A percentile compares a stretch with the other conserved stretches of the same genome.
phyloP scores from a whole-genome alignment of 805 yeast species.

The Barnettozyma pratensis region DNA sequence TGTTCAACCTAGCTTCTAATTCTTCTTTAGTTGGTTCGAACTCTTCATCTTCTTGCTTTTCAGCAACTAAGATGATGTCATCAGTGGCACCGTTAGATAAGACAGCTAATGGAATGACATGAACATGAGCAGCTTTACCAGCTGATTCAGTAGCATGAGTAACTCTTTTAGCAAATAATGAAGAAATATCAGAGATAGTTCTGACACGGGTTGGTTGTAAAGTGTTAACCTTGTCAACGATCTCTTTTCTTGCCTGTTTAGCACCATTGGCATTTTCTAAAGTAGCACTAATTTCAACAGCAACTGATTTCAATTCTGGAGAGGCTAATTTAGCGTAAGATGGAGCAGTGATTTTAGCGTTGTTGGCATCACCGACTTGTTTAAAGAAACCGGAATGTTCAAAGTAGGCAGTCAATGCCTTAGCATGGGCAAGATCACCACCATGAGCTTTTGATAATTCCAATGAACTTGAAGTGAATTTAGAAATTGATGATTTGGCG shows the following conservation, averaged over 20 bases:
- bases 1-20: slow-evolving; percentile 45
- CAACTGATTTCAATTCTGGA: slow-evolving; percentile 38
- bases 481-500: slow-evolving; percentile 57
- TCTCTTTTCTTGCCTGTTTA: slow-evolving; percentile 61
- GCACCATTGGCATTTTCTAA: slow-evolving; percentile 43
- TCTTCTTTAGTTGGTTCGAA: slow-evolving; percentile 68
- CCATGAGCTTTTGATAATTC: slow-evolving; percentile 90
- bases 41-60: slow-evolving; percentile 47
- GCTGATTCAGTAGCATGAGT: slow-evolving; percentile 34
- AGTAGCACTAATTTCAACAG: slow-evolving; percentile 56
- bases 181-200: slow-evolving; percentile 59
- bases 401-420: slow-evolving; percentile 65
- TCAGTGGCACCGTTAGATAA: slow-evolving; percentile 37
- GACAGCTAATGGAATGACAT: slow-evolving; percentile 54
- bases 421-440: slow-evolving; percentile 71
- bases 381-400: slow-evolving; percentile 43
- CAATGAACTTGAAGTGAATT: slow-evolving; percentile 57
- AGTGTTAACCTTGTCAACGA: slow-evolving; percentile 69
- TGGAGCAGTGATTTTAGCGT: slow-evolving; percentile 45
- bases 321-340: slow-evolving; percentile 39
- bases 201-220: slow-evolving; percentile 63
- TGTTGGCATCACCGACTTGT: slow-evolving; percentile 34
- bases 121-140: slow-evolving; percentile 42
- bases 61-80: slow-evolving; percentile 51
- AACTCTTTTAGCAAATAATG: slow-evolving; percentile 48